Base-by-base conservation (phyloP, 2,329 filamentous ascomycete genomes). In the Penicillium sp. region DNA sequence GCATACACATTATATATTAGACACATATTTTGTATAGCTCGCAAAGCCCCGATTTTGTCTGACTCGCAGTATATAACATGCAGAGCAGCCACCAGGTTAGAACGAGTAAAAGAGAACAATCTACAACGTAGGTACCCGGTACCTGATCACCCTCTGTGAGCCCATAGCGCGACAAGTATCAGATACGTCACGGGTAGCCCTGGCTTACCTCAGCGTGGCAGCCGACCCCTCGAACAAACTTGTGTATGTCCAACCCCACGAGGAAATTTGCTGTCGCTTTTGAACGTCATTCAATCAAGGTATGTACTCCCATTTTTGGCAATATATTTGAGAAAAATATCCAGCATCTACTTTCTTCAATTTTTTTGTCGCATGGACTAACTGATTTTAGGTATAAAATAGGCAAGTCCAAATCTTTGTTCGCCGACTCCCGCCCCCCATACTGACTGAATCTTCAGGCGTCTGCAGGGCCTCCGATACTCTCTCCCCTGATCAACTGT, bases 401-500 rank as follows among this genome's bases (percentile, higher is more conserved):
- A 53, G 51, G 51, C 55, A 54, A 57, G 52, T 38, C 58, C 50
- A 55, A 57, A 49, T 60, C 56, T 62, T 62, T 58, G 47, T 66
- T 59, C 53, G 56, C 42, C 32, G 46, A 53, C 47, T 57, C 39
- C 52, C 55, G 57, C 55, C 51, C 23, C 55, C 56, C 48, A 46
- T 55, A 58, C 61, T 59, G 53, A 61, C 53, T 48, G 35, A 59
- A 47, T 50, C 46, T 54, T 58, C 56, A 61, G 61, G 60, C 61
- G 61, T 62, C 55, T 40, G 56, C 53, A 66, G 62, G 53, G 57
- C 59, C 59, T 57, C 36, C 55, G 55, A 47, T 57, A 61, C 46
- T 59, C 55, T 59, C 41, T 52, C 41, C 57, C 57, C 55, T 62
- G 63, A 65, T 61, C 57, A 56, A 61, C 59, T 57, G 64, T 65